These are phyloP conservation scores for Yamadazyma triangularis DNA, from an alignment of 1,139 yeast species.

Conservation along the genomic window DNA sequence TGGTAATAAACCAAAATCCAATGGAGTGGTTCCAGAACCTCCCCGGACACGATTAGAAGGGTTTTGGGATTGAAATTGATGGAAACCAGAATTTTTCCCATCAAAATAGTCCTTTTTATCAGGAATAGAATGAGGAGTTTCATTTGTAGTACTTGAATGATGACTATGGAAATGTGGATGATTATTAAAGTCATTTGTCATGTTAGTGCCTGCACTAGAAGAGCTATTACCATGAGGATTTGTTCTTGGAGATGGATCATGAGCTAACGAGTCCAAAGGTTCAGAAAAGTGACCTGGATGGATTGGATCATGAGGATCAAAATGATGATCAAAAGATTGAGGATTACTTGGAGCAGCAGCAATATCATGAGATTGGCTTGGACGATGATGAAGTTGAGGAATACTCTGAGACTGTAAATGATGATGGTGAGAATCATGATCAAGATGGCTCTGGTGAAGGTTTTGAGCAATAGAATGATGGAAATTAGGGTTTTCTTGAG, in stretches of 20 bases:
- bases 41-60: background rate
- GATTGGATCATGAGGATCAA: no score
- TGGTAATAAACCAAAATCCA: slow-evolving; percentile 1
- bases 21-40: background rate
- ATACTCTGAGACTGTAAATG: slow-evolving; percentile 1
- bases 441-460: no score
- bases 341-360: background rate
- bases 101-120: background rate
- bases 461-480: no score
- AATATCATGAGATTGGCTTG: background rate
- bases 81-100: background rate
- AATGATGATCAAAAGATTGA: background rate
- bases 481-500: background rate
- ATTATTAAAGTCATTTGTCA: background rate
- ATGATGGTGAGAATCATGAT: background rate
- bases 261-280: background rate
- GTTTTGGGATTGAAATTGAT: background rate
- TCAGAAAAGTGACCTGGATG: no score
- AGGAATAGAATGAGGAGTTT: background rate
- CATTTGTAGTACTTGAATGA: background rate
- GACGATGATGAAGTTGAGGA: background rate
- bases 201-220: background rate
- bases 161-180: background rate
- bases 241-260: background rate
- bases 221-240: background rate